Evolutionary conservation across 108 stramenopile species (phyloP), one percentile per base, ranked within the genome.

Genomic region (Skeletonema marinoi): DNA sequence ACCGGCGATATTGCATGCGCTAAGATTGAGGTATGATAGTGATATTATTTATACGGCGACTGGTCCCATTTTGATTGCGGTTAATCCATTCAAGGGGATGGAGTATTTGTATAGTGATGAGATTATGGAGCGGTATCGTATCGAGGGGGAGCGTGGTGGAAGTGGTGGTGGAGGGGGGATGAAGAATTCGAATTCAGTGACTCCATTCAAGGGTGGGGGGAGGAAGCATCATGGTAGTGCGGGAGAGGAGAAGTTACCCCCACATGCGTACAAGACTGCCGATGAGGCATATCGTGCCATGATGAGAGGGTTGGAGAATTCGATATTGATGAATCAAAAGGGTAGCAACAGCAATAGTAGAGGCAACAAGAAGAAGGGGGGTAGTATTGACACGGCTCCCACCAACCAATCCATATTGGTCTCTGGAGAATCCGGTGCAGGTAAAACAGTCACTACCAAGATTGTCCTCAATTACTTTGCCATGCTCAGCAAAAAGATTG

Each of bases 361-460:
- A 41, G 63, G 6, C 17, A 73, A 66, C 31, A 17, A 32, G 17
- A 32, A 56, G 14, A 50, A 38, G 36, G 4, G 58, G 7, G 13
- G 30, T 29, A 19, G 5, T 17, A 5, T 66, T 11, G 30, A 46
- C 10, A 12, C 41, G 10, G 31, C 35, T n/a, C 92, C 87, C 9
- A 73, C 87, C 32, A 89, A 97, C 61, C 98, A 98, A 78, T 85
- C 88, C 48, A 97, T 98, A 60, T 86, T 98, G n/a, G 96, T 98
- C 6, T 86, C 83, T 3, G 98, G 97, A 50, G 98, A 98, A 81
- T 88, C 86, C 65, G 98, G 98, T 9, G 98, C 98, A 13, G 98
- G 97, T 17, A 99, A 98, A 86, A 99, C 98, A 8, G 98, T 98
- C 72, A 97, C 97, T 10, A 97, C 96, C 74, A 99, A 99, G 82